Percentiles rank a stretch among this genome's conserved stretches.
Conservation (phyloP, 2,329 filamentous ascomycete genomes). For the Trichophyton rubrum region DNA sequence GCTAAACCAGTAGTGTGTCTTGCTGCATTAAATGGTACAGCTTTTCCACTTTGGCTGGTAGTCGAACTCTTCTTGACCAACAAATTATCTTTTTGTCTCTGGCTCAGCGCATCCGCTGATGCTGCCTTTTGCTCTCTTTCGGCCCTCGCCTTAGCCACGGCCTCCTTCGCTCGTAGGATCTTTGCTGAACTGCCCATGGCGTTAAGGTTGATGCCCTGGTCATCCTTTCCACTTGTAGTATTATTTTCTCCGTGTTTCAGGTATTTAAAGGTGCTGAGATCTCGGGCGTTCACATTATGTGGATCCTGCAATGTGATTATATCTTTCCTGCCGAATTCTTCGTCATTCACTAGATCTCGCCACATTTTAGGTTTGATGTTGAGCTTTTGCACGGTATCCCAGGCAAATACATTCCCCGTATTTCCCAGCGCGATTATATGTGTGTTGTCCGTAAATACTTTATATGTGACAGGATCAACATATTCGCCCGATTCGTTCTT, state of each 20-base stretch:
- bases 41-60: constrained; percentile 20
- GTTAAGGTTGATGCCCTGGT: constrained; percentile 62
- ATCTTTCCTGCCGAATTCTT: constrained; percentile 75
- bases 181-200: constrained; percentile 71
- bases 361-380: constrained; percentile 97
- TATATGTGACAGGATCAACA: constrained; percentile 93
- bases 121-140: constrained; percentile 48
- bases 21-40: constrained; percentile 65
- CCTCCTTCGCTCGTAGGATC: constrained; percentile 80
- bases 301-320: constrained; percentile 96
- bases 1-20: constrained; percentile 81
- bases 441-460: constrained; percentile 95
- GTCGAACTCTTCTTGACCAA: not conserved
- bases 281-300: constrained; percentile 69
- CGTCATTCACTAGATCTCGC: constrained; percentile 77
- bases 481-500: constrained; percentile 87
- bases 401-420: constrained; percentile 91
- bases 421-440: constrained; percentile 80
- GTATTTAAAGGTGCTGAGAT: constrained; percentile 80
- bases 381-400: constrained; percentile 86
- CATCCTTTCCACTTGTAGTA: constrained; percentile 35
- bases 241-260: constrained; percentile 63
- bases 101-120: not conserved
- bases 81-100: not conserved
- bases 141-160: constrained; percentile 76